Base-by-base conservation (phyloP, 148 eudicot genomes). In the Dysphania ambrosioides region DNA sequence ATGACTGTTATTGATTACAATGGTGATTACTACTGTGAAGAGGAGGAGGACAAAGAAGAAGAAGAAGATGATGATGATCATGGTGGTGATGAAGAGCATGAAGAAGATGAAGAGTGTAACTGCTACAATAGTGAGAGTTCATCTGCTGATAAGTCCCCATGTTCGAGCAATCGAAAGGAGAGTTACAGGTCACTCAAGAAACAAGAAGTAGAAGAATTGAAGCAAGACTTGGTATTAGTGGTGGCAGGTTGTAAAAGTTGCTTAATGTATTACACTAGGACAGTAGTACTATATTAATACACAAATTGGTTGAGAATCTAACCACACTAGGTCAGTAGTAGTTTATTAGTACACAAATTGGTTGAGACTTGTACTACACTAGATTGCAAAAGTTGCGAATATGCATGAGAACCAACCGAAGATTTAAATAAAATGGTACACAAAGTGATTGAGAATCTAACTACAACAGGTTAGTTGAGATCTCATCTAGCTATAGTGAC, bases 201-300 rank as follows among this genome's bases (percentile, higher is more conserved):
- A 15, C 65, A 35, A 0, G 74, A 27, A 38, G 64, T 57, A 30
- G 81, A 64, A 32, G 68, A 61, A 68, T 32, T 66, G 21, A 72
- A 13, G 19, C 42, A 77, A 42, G 79, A 83, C 29, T 66, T 73
- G 64, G 85, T 74, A 73, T 83, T 94, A 34, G 98, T 94, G 41
- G 97, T 94, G 1, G 97, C 93, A 18, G 98, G 98, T 26, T 91
- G 98, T 88, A 94, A 87, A 78, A 84, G 87, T 63, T 94, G 98
- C 66, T 79, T 91, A 16, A 94, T 94, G 98, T 94, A 94, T 78
- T 87, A 86, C 86, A 94, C n/a, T n/a, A n/a, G n/a, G n/a, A n/a
- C n/a, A n/a, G n/a, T n/a, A n/a, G n/a, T n/a, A n/a, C n/a, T n/a
- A n/a, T n/a, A n/a, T n/a, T n/a, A n/a, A n/a, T n/a, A n/a, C n/a